These are phyloP conservation scores for Stevia rebaudiana DNA, from an alignment of 140 eudicot genomes.

Conservation along the genomic window DNA sequence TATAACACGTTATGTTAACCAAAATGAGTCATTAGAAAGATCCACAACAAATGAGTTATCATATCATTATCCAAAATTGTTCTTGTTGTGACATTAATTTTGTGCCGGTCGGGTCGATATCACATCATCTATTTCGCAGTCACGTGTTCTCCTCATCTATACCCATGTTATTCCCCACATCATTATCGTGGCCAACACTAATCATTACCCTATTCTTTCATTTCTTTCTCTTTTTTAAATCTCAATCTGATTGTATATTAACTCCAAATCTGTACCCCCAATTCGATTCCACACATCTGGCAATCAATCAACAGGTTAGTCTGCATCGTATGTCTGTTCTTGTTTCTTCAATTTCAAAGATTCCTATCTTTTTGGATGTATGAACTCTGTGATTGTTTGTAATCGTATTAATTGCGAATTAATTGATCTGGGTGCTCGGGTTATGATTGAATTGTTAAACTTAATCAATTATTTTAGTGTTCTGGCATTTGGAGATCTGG, in stretches of 20 bases:
- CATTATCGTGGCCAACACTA: constrained; percentile 31
- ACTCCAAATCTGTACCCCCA: constrained; percentile 1
- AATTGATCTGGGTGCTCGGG: constrained; percentile 15
- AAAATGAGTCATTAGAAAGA: too few species aligned
- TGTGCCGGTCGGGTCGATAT: background rate
- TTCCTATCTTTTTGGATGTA: constrained; percentile 9
- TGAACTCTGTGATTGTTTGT: background rate
- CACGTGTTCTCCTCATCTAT: constrained; percentile 19
- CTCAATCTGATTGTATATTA: background rate
- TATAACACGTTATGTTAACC: too few species aligned
- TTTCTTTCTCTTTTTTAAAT: background rate
- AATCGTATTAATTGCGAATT: background rate
- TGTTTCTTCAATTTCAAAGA: background rate
- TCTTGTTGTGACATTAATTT: background rate
- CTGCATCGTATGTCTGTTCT: background rate
- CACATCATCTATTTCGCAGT: background rate
- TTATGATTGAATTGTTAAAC: background rate
- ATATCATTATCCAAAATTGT: background rate
- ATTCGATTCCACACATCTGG: background rate
- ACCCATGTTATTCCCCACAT: constrained; percentile 21
- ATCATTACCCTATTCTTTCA: constrained; percentile 4
- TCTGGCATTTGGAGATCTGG: constrained; percentile 25
- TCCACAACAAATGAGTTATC: too few species aligned
- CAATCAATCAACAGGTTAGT: constrained; percentile 19
- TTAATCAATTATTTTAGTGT: background rate